A percentile compares a stretch with the other conserved stretches of the same genome.
These are phyloP conservation scores for Beauveria scarabaeidicola DNA, from an alignment of 2,329 filamentous ascomycete species.

Conservation along the genomic window DNA sequence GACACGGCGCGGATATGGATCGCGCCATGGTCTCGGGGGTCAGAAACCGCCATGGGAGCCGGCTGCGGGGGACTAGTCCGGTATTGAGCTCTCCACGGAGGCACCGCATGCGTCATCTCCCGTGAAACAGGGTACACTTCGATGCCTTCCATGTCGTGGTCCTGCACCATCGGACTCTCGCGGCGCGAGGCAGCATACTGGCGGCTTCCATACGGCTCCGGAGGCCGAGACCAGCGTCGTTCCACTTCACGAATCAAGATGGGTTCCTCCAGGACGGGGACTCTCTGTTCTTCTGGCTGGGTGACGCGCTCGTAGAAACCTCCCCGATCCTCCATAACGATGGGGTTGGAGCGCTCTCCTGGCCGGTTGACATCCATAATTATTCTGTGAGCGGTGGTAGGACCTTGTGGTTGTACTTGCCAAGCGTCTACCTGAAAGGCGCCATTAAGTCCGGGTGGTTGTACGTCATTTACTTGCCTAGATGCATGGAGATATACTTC, in stretches of 20 bases:
- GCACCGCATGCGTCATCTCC: not conserved
- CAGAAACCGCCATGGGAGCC: not conserved
- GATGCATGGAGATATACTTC: not conserved
- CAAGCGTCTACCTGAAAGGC: not conserved
- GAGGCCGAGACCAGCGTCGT: constrained; percentile 5
- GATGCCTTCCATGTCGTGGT: constrained; percentile 5
- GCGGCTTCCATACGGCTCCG: not conserved
- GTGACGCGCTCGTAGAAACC: constrained; percentile 29
- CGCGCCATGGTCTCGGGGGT: not conserved
- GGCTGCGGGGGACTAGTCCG: not conserved
- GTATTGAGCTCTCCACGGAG: not conserved
- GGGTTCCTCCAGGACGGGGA: constrained; percentile 12
- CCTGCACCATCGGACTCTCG: constrained; percentile 4
- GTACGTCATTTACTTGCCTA: constrained; percentile 3
- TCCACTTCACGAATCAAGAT: constrained; percentile 12
- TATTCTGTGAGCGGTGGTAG: constrained; percentile 20
- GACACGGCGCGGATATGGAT: constrained; percentile 4
- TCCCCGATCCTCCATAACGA: constrained; percentile 33
- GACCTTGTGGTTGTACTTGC: constrained; percentile 13
- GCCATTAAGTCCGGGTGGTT: not conserved
- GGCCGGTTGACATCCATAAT: constrained; percentile 23
- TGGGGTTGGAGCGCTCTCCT: constrained; percentile 24
- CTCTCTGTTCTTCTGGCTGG: constrained; percentile 11
- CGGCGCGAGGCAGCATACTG: not conserved
- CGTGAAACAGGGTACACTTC: not conserved